Evolutionary conservation across 768 basidiomycete genomes (phyloP).

Genomic region (Tylopilus intermedius): DNA sequence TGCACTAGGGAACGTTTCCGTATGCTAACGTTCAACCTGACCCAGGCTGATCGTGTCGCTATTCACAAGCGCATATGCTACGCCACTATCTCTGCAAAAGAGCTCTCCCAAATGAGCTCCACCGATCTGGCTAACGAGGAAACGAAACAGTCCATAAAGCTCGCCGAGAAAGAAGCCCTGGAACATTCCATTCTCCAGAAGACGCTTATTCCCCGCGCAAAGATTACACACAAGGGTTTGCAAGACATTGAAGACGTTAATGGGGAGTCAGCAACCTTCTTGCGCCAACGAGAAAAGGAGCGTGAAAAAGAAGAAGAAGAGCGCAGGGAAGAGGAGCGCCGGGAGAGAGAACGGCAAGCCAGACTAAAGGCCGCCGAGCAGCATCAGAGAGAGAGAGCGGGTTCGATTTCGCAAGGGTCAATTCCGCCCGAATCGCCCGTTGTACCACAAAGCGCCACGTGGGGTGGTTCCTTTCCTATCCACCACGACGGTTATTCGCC

Average conservation of each 20-base stretch:
- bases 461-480: slow-evolving; percentile 59
- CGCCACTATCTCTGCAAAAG: slow-evolving; percentile 58
- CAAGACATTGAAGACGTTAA: slow-evolving; percentile 83
- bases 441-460: slow-evolving; percentile 41
- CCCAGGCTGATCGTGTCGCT: slow-evolving; percentile 70
- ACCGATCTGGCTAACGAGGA: slow-evolving; percentile 89
- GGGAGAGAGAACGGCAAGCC: slow-evolving; percentile 65
- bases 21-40: slow-evolving; percentile 84
- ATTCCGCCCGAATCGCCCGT: slow-evolving; percentile 71
- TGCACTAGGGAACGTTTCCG: slow-evolving; percentile 77
- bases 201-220: slow-evolving; percentile 59
- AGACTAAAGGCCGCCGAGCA: slow-evolving; percentile 48
- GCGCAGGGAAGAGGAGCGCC: slow-evolving; percentile 49
- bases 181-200: slow-evolving; percentile 82
- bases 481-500: slow-evolving; percentile 27
- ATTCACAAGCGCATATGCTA: slow-evolving; percentile 77
- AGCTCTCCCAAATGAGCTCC: slow-evolving; percentile 79
- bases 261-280: slow-evolving; percentile 40
- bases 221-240: slow-evolving; percentile 90
- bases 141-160: slow-evolving; percentile 74
- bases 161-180: slow-evolving; percentile 76
- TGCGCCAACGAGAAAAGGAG: slow-evolving; percentile 49
- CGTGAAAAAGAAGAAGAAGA: slow-evolving; percentile 64
- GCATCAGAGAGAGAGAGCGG: slow-evolving; percentile 43
- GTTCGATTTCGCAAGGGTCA: slow-evolving; percentile 47